Conservation (phyloP, 495 filamentous ascomycete genomes). For the Penicillium mononematosum region DNA sequence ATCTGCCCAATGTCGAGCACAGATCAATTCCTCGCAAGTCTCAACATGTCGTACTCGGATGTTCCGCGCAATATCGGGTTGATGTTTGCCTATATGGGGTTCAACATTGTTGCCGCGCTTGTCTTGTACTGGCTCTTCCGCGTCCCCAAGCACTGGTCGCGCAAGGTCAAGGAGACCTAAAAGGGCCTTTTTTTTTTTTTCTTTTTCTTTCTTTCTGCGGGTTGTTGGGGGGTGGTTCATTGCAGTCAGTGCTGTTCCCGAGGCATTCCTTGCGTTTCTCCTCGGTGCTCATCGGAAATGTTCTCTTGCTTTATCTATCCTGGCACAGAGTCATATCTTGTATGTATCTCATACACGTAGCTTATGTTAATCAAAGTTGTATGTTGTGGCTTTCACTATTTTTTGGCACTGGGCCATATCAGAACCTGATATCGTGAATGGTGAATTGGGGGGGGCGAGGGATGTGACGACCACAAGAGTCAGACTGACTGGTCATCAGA, state of each 20-base stretch:
- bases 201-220: not conserved
- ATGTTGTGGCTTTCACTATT: no score
- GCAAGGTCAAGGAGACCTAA: slow-evolving; percentile 42
- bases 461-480: no score
- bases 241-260: not conserved
- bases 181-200: no score
- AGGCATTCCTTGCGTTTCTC: not conserved
- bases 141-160: slow-evolving; percentile 65
- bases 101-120: slow-evolving; percentile 73
- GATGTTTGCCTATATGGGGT: slow-evolving; percentile 68
- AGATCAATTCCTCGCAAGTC: slow-evolving; percentile 57
- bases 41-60: slow-evolving; percentile 53
- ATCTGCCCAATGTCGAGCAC: slow-evolving; percentile 61
- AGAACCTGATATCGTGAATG: no score
- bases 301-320: not conserved
- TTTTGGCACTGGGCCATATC: no score
- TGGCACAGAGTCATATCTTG: not conserved
- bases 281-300: not conserved
- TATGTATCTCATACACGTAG: not conserved
- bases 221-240: not conserved
- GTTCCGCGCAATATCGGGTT: slow-evolving; percentile 73
- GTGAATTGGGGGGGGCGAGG: no score
- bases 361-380: not conserved
- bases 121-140: slow-evolving; percentile 76
- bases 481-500: no score